Percentiles rank a stretch among this genome's conserved stretches.
These are phyloP conservation scores for Cyclostephanos invisitatus DNA, from an alignment of 108 stramenopile species.

Conservation along the genomic window DNA sequence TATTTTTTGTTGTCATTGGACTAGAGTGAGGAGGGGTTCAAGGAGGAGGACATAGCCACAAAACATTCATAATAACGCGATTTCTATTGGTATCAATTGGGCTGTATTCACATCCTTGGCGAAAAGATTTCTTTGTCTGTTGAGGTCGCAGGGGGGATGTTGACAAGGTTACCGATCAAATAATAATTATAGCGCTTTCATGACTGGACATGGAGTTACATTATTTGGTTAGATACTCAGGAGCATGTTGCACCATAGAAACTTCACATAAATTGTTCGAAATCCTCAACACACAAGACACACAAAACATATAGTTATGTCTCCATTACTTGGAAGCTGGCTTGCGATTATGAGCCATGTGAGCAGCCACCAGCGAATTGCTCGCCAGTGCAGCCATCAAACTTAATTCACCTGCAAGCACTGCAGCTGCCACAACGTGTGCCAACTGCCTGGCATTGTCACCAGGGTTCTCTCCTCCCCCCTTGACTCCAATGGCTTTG, in stretches of 20 bases:
- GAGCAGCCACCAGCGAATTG: slow-evolving; percentile 87
- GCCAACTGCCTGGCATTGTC: slow-evolving; percentile 93
- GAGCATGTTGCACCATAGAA: neutral
- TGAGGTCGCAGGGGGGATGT: no score
- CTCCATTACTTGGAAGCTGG: slow-evolving; percentile 51
- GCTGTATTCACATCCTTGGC: no score
- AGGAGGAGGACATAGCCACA: no score
- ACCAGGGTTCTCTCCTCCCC: slow-evolving; percentile 85
- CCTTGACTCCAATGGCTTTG: slow-evolving; percentile 89
- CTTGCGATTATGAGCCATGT: slow-evolving; percentile 90
- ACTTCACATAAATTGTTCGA: neutral
- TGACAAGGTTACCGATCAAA: no score
- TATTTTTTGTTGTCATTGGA: neutral
- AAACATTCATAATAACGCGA: no score
- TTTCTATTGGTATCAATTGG: no score
- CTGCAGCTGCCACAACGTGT: slow-evolving; percentile 91
- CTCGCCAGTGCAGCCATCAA: slow-evolving; percentile 94
- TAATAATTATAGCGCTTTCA: no score
- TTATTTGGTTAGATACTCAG: no score
- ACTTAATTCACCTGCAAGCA: slow-evolving; percentile 95
- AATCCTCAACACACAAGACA: neutral
- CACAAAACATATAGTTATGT: neutral
- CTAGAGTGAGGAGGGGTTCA: neutral
- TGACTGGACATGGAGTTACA: no score
- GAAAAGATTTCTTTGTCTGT: no score